Evolutionary conservation across 75 land plant species (phyloP).

Genomic region (Picea glauca): DNA sequence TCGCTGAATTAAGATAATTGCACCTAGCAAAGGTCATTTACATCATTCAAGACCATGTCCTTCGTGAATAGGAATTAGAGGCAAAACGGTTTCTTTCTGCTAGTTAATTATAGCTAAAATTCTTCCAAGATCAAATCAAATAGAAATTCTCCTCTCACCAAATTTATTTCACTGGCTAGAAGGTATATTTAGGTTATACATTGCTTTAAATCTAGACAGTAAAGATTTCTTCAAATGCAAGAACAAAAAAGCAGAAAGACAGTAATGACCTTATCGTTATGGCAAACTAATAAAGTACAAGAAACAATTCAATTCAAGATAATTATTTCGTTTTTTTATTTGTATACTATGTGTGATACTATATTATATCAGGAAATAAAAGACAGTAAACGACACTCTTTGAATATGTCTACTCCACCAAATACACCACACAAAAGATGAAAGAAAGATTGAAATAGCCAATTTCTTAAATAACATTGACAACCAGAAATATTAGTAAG

Average conservation of each 20-base stretch:
- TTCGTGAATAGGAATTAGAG: background rate
- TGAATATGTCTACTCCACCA: background rate
- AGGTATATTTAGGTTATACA: background rate
- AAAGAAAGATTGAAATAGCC: background rate
- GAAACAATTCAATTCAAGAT: too few relatives aligned
- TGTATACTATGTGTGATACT: background rate
- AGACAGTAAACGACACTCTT: too few relatives aligned
- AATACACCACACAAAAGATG: slow-evolving; percentile 2
- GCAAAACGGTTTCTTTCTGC: background rate
- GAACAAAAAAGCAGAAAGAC: too few relatives aligned
- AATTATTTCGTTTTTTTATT: too few relatives aligned
- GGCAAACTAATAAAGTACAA: too few relatives aligned
- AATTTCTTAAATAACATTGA: background rate
- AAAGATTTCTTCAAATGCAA: too few relatives aligned
- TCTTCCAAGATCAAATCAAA: background rate
- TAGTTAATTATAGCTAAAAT: background rate
- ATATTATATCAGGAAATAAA: background rate
- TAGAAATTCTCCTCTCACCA: background rate
- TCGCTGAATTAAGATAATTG: slow-evolving; percentile 3
- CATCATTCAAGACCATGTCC: background rate
- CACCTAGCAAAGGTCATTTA: background rate
- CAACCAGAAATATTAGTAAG: background rate
- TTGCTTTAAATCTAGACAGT: too few relatives aligned
- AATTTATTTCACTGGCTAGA: background rate
- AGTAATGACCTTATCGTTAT: too few relatives aligned